Conservation (phyloP, 208 protist species). For the Kentomonas sorsogonicus region DNA sequence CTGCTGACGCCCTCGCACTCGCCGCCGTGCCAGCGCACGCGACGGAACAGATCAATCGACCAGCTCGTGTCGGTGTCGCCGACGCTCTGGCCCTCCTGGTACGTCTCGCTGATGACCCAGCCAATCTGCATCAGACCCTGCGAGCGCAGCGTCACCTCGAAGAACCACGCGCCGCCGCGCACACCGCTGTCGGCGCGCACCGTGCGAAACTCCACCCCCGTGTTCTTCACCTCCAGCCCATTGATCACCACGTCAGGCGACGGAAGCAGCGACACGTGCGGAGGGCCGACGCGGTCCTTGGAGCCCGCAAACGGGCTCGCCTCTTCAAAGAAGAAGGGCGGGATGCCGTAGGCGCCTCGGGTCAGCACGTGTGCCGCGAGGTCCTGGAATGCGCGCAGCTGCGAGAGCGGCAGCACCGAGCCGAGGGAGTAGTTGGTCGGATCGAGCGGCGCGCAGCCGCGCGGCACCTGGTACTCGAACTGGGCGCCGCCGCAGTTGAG, state of each 20-base stretch:
- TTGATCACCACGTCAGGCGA: conserved; percentile 65
- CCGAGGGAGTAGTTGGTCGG: conserved; percentile 66
- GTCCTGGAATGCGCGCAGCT: conserved; percentile 85
- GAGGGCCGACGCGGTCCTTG: conserved; percentile 64
- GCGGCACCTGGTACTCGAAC: conserved; percentile 80
- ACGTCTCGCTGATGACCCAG: conserved; percentile 48
- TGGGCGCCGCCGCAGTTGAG: conserved; percentile 85
- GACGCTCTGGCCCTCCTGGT: conserved; percentile 37
- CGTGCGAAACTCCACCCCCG: conserved; percentile 59
- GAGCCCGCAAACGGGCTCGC: conserved; percentile 78
- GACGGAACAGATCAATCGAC: conserved; percentile 84
- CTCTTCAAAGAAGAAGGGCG: conserved; percentile 84
- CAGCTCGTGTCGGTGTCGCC: conserved; percentile 82
- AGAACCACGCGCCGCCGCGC: conserved; percentile 82
- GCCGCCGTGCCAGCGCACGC: conserved; percentile 84
- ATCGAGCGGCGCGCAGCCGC: conserved; percentile 75
- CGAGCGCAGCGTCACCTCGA: conserved; percentile 82
- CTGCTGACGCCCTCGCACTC: conserved; percentile 42
- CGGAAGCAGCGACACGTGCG: conserved; percentile 74
- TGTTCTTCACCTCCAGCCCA: conserved; percentile 71
- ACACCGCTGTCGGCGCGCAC: conserved; percentile 77
- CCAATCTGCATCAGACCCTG: conserved; percentile 91
- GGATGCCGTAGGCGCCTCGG: conserved; percentile 43
- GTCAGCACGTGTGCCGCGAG: conserved; percentile 68
- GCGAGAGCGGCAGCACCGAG: conserved; percentile 81